phyloP scores from a whole-genome alignment of 306 rosid genomes.

The Glycyrrhiza uralensis region DNA sequence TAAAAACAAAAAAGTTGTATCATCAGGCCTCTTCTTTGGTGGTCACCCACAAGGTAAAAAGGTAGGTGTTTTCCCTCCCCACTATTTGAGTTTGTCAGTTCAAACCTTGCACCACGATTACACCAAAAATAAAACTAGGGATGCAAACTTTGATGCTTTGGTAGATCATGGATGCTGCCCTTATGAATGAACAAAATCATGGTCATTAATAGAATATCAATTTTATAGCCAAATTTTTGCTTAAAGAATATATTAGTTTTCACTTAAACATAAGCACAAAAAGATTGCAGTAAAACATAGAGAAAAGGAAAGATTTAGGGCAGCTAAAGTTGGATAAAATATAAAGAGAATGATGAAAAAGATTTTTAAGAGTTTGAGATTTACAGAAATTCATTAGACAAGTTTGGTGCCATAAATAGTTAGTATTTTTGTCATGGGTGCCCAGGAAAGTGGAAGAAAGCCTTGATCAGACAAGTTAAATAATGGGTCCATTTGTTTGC shows the following conservation, averaged over 20 bases:
- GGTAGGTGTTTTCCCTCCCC: neutral
- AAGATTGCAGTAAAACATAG: neutral
- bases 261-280: neutral
- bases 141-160: neutral
- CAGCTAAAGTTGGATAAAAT: neutral
- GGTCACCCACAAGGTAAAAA: neutral
- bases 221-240: neutral
- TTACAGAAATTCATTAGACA: neutral
- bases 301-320: neutral
- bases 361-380: neutral
- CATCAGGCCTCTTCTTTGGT: neutral
- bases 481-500: neutral
- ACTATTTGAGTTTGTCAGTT: neutral
- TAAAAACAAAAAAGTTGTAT: neutral
- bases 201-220: neutral
- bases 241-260: neutral
- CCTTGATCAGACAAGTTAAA: neutral
- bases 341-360: neutral
- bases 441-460: slow-evolving; percentile 8
- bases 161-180: neutral
- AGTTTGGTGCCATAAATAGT: neutral
- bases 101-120: neutral
- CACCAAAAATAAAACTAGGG: neutral
- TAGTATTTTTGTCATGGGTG: neutral
- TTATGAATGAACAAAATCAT: neutral